Evolutionary conservation across 345 rosid species (phyloP), one percentile per base, ranked within the genome.

Genomic region (Pistacia integerrima): DNA sequence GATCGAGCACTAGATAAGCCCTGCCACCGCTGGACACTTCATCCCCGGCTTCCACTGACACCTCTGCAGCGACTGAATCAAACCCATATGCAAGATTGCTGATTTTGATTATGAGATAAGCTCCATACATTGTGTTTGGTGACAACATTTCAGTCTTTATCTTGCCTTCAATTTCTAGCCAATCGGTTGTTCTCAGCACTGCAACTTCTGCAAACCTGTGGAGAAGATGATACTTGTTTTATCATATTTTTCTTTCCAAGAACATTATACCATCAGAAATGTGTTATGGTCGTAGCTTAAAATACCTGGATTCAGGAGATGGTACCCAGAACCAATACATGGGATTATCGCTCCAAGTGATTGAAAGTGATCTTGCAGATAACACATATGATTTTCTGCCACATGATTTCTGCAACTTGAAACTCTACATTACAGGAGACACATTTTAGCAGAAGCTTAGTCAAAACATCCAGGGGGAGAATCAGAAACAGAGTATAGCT

Each of bases 351-450:
- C 90, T 82, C 85, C 86, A 76, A 3, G 87, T 76, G 66, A 94
- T 92, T 0, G 85, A 77, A 70, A 92, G 88, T 73, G 87, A 89
- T 78, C 91, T 91, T 35, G 98, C 91, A 4, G 97, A 92, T 55
- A 94, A 64, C 35, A 82, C 20, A 56, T 80, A 91, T 0, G 85
- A 87, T 36, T 78, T 82, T 78, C 69, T 89, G n/a, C 94, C 97
- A 3, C 87, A 78, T 20, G 81, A 80, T 83, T 77, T 89, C 76
- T 92, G 25, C 25, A 25, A 25, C 25, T 25, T 25, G 25, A 25
- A 25, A 25, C 25, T 25, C 25, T 25, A 25, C 25, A 25, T 25
- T 25, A 25, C 25, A 25, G 25, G 25, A 25, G 25, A 25, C 25
- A 25, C 25, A 25, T 25, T 25, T 25, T 25, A 25, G 25, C 25